phyloP scores from a whole-genome alignment of 169 alveolate species.

The Cryptosporidium bovis region DNA sequence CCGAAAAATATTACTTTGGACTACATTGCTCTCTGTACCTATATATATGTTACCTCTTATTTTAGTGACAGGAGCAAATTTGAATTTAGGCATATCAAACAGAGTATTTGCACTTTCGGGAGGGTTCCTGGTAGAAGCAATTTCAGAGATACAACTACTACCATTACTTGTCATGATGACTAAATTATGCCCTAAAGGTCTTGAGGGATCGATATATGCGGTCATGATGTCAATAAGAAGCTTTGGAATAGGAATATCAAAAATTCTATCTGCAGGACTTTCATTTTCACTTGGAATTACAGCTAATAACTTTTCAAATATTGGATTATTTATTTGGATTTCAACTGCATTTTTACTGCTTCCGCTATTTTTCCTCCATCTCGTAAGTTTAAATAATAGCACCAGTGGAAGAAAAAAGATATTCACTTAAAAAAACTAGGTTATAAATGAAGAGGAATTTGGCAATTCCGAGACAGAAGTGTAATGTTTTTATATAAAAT shows the following conservation, averaged over 20 bases:
- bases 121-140: conserved; percentile 92
- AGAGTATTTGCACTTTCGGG: conserved; percentile 90
- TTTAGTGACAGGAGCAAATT: conserved; percentile 87
- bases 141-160: conserved; percentile 89
- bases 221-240: conserved; percentile 92
- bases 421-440: conserved; percentile 3
- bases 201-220: conserved; percentile 96
- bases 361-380: conserved; percentile 82
- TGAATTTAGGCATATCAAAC: conserved; percentile 89
- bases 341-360: conserved; percentile 85
- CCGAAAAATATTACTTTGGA: conserved; percentile 87
- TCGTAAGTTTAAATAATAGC: conserved; percentile 20
- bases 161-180: conserved; percentile 95
- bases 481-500: conserved; percentile 8
- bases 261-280: conserved; percentile 90
- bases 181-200: conserved; percentile 93
- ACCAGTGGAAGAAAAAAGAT: too few species aligned
- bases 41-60: conserved; percentile 85
- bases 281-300: conserved; percentile 90
- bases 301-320: conserved; percentile 86
- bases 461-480: conserved; percentile 26
- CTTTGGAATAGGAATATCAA: conserved; percentile 90
- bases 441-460: conserved; percentile 65
- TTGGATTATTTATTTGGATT: conserved; percentile 89
- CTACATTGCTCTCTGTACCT: conserved; percentile 89